Percentiles rank a stretch among this genome's conserved stretches.
phyloP scores from a whole-genome alignment of 208 protist genomes.

The Phytomonas sp. region DNA sequence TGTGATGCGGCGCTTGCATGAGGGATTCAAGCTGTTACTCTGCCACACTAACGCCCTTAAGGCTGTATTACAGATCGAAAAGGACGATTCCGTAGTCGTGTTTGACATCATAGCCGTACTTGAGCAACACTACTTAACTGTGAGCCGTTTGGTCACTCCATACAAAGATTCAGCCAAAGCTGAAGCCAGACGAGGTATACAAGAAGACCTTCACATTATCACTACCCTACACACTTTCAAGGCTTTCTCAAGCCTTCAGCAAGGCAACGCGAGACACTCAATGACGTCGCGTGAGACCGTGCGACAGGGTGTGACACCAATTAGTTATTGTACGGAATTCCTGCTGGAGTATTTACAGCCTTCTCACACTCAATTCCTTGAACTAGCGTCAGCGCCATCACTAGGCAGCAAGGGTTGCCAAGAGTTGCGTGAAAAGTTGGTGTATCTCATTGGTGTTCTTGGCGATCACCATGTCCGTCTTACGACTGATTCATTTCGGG shows the following conservation, averaged over 20 bases:
- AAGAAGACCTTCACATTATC: conserved; percentile 51
- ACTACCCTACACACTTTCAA: conserved; percentile 66
- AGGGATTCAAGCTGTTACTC: conserved; percentile 40
- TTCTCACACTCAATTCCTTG: conserved; percentile 31
- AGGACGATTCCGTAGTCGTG: conserved; percentile 7
- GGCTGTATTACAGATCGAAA: conserved; percentile 23
- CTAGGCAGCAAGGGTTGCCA: conserved; percentile 28
- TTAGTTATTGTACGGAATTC: conserved; percentile 36
- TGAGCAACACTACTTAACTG: background rate
- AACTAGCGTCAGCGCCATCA: conserved; percentile 32
- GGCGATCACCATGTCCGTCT: conserved; percentile 41
- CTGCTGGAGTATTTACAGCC: conserved; percentile 41
- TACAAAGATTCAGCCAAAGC: conserved; percentile 9
- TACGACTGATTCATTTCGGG: conserved; percentile 16
- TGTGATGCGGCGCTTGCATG: conserved; percentile 44
- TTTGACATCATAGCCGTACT: background rate
- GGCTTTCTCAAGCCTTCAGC: conserved; percentile 23
- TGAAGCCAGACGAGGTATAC: conserved; percentile 17
- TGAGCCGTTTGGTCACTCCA: conserved; percentile 24
- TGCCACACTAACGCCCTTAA: conserved; percentile 32
- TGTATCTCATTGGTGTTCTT: conserved; percentile 36
- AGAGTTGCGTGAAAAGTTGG: conserved; percentile 29
- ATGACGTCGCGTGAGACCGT: conserved; percentile 10
- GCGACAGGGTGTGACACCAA: conserved; percentile 18
- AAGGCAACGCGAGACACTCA: conserved; percentile 6